Conservation (phyloP, 2,329 filamentous ascomycete species). For the Leptographium lundbergii region DNA sequence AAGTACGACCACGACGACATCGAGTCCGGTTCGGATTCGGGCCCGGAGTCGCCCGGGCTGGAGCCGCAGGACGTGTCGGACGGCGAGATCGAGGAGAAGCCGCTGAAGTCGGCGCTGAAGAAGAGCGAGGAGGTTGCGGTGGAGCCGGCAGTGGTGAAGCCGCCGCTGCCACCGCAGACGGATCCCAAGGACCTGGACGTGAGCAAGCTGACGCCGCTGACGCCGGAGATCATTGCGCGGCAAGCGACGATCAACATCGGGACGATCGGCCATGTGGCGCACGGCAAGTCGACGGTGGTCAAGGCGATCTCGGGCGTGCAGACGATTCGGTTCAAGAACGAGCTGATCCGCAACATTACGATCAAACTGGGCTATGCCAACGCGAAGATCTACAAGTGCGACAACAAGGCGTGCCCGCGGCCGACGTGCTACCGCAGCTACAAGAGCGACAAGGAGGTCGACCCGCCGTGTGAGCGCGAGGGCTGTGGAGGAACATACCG, state of each 20-base stretch:
- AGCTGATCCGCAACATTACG: slow-evolving; percentile 96
- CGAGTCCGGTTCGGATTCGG: slow-evolving; percentile 57
- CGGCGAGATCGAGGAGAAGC: slow-evolving; percentile 50
- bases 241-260: slow-evolving; percentile 99
- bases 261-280: slow-evolving; percentile 95
- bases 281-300: slow-evolving; percentile 97
- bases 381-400: slow-evolving; percentile 98
- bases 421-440: slow-evolving; percentile 94
- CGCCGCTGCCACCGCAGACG: slow-evolving; percentile 68
- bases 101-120: slow-evolving; percentile 77
- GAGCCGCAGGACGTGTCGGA: slow-evolving; percentile 43
- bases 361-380: slow-evolving; percentile 99
- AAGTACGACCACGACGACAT: slow-evolving; percentile 61
- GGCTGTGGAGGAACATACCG: slow-evolving; percentile 82
- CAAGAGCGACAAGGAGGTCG: slow-evolving; percentile 98
- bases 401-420: slow-evolving; percentile 79
- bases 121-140: slow-evolving; percentile 40
- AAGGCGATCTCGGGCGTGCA: slow-evolving; percentile 99
- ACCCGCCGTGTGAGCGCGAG: slow-evolving; percentile 88
- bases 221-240: slow-evolving; percentile 91
- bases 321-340: slow-evolving; percentile 99
- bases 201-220: slow-evolving; percentile 66
- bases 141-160: slow-evolving; percentile 40
- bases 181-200: slow-evolving; percentile 84
- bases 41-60: slow-evolving; percentile 46